Evolutionary conservation across 768 basidiomycete species (phyloP).

Genomic region (Leccinum disarticulatum): DNA sequence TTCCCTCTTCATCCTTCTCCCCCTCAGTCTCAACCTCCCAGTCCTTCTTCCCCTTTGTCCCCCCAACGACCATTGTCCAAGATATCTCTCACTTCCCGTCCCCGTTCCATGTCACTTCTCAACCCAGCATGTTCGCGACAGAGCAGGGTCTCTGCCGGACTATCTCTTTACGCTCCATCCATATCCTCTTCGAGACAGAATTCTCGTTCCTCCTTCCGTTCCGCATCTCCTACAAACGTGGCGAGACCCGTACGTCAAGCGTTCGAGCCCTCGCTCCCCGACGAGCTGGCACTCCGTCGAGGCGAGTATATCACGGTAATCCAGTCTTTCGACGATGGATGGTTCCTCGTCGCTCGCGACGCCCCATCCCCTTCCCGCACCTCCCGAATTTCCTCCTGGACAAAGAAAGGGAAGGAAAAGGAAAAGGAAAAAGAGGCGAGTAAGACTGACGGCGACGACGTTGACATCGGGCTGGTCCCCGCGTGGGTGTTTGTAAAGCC

Average conservation of each 20-base stretch:
- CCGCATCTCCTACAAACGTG: conserved; percentile 32
- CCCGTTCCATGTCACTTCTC: conserved; percentile 19
- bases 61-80: conserved; percentile 1
- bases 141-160: conserved; percentile 34
- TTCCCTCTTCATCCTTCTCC: conserved; percentile 34
- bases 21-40: conserved; percentile 38
- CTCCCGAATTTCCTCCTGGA: conserved; percentile 27
- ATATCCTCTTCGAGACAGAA: conserved; percentile 4
- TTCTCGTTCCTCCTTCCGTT: conserved; percentile 13
- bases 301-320: conserved; percentile 65
- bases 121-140: conserved; percentile 26
- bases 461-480: conserved; percentile 72
- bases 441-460: conserved; percentile 33
- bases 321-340: conserved; percentile 74
- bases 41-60: conserved; percentile 37
- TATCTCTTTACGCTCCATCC: conserved; percentile 41
- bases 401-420: conserved; percentile 1
- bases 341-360: conserved; percentile 71
- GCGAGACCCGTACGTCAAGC: conserved; percentile 60
- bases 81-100: conserved; percentile 16
- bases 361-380: conserved; percentile 38
- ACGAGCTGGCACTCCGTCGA: conserved; percentile 59
- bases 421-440: conserved; percentile 3
- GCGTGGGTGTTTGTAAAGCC: conserved; percentile 76
- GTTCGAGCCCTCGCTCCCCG: conserved; percentile 69